Evolutionary conservation across 2,329 filamentous ascomycete species (phyloP).

Genomic region (Nemania sp.): DNA sequence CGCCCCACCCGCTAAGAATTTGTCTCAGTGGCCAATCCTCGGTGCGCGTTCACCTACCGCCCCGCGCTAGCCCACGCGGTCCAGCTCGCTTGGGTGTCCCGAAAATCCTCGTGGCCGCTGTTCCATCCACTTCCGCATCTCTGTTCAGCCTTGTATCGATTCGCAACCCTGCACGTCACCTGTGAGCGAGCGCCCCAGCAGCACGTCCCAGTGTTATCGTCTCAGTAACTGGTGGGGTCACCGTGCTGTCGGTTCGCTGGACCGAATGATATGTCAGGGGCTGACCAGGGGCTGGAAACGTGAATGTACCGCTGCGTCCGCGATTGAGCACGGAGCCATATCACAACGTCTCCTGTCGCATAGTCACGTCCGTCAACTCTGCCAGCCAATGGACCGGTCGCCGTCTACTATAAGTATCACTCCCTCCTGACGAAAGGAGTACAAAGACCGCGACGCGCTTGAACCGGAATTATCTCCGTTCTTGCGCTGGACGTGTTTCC

Average conservation of each 20-base stretch:
- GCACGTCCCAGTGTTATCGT: constrained; percentile 13
- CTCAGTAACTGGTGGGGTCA: constrained; percentile 29
- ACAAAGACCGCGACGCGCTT: too few species aligned
- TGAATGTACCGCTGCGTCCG: neutral
- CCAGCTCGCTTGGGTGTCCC: constrained; percentile 11
- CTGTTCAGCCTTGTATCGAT: constrained; percentile 41
- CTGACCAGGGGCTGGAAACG: neutral
- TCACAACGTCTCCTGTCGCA: too few species aligned
- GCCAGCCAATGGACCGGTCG: neutral
- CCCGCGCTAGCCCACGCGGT: too few species aligned
- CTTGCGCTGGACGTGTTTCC: neutral
- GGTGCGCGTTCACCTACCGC: constrained; percentile 6
- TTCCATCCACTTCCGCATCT: constrained; percentile 29
- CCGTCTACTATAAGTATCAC: neutral
- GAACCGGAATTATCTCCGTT: neutral
- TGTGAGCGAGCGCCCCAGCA: constrained; percentile 28
- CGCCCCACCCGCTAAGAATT: too few species aligned
- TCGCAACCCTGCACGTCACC: constrained; percentile 39
- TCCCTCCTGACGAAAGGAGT: neutral
- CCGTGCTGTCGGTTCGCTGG: constrained; percentile 30
- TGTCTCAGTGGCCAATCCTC: too few species aligned
- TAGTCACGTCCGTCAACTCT: neutral
- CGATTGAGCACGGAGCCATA: too few species aligned
- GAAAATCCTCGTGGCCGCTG: constrained; percentile 23
- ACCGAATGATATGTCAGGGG: neutral